Conservation (phyloP, 1,284 basidiomycete genomes). For the Cutaneotrichosporon arboriforme region DNA sequence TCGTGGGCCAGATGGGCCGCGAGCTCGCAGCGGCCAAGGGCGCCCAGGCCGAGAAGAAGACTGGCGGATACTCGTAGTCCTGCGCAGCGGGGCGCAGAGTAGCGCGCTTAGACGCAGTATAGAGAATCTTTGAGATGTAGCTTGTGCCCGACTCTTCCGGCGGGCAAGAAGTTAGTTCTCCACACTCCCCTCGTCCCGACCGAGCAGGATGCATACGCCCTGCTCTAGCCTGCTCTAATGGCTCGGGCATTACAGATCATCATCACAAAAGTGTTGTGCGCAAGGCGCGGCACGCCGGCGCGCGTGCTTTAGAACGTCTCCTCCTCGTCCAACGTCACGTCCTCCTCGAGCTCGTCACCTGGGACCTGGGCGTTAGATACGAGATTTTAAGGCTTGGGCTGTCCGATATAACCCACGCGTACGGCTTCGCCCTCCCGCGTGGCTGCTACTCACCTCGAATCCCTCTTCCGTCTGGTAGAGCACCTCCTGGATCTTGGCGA, state of each 20-base stretch:
- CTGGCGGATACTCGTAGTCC: constrained; percentile 10
- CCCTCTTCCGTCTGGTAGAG: constrained; percentile 91
- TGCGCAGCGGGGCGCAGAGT: not conserved
- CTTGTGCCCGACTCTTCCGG: too few species aligned
- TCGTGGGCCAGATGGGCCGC: constrained; percentile 22
- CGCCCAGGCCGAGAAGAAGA: constrained; percentile 4
- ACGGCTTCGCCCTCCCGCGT: not conserved
- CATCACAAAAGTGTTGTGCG: not conserved
- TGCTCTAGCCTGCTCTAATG: not conserved
- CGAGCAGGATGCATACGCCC: too few species aligned
- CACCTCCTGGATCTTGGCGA: constrained; percentile 85
- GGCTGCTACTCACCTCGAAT: constrained; percentile 58
- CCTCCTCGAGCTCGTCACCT: constrained; percentile 13
- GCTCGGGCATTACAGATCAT: constrained; percentile 1
- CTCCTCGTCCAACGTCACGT: constrained; percentile 13
- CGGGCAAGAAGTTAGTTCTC: too few species aligned
- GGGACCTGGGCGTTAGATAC: constrained; percentile 60
- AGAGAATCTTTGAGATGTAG: too few species aligned
- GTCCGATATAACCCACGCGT: not conserved
- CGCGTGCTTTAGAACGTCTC: constrained; percentile 17
- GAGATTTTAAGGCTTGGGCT: too few species aligned
- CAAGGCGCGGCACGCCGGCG: too few species aligned
- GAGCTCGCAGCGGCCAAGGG: constrained; percentile 21
- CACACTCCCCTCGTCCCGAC: too few species aligned
- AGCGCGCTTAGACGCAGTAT: too few species aligned